Conservation (phyloP, 2,329 filamentous ascomycete species). For the Neurospora sp. region DNA sequence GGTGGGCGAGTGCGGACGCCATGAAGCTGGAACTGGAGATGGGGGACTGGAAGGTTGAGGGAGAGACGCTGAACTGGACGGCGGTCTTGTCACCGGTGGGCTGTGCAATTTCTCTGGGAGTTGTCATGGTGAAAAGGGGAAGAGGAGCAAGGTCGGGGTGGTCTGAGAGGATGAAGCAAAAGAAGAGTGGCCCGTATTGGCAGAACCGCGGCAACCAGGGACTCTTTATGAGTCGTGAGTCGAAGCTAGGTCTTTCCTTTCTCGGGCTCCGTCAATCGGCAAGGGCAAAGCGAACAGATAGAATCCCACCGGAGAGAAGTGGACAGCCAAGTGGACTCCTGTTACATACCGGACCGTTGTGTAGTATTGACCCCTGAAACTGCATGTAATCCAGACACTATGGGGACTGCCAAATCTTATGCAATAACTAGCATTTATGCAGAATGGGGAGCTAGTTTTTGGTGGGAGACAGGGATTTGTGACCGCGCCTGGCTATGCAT, state of each 20-base stretch:
- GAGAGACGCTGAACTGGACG: conserved; percentile 51
- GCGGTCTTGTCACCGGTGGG: conserved; percentile 35
- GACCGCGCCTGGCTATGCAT: too few species aligned
- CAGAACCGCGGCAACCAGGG: not conserved
- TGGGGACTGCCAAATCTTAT: too few species aligned
- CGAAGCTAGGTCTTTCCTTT: not conserved
- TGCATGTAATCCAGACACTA: too few species aligned
- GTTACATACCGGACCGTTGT: not conserved
- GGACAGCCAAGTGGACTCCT: not conserved
- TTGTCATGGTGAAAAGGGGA: conserved; percentile 13
- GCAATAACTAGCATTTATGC: too few species aligned
- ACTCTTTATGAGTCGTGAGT: not conserved
- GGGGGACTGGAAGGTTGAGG: conserved; percentile 67
- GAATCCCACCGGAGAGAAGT: not conserved
- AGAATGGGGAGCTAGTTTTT: too few species aligned
- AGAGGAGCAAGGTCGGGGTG: conserved; percentile 1
- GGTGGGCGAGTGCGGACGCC: conserved; percentile 27
- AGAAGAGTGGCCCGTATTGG: not conserved
- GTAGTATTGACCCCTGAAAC: not conserved
- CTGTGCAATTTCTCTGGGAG: conserved; percentile 31
- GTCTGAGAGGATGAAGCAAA: conserved; percentile 12
- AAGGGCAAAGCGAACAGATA: not conserved
- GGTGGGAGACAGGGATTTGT: too few species aligned
- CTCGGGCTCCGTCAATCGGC: not conserved
- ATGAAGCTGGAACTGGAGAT: conserved; percentile 46